phyloP scores from a whole-genome alignment of 495 filamentous ascomycete genomes.

The Daldinia loculata region DNA sequence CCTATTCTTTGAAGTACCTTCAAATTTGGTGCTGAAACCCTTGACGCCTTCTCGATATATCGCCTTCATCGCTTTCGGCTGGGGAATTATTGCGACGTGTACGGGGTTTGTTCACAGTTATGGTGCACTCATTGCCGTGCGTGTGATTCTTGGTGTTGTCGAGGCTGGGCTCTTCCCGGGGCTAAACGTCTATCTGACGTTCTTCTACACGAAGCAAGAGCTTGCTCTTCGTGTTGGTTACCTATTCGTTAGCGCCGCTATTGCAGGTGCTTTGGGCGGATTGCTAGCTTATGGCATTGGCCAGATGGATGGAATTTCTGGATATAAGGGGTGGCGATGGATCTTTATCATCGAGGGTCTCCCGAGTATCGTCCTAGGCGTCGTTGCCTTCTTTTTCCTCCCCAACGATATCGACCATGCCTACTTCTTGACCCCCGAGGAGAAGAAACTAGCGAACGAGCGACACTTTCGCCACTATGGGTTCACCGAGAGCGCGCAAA shows the following conservation, averaged over 20 bases:
- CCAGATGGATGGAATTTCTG: slow-evolving; percentile 71
- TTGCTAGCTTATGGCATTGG: slow-evolving; percentile 78
- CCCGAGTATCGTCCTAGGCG: slow-evolving; percentile 70
- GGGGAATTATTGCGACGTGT: slow-evolving; percentile 77
- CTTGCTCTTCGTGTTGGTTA: slow-evolving; percentile 78
- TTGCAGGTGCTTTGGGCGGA: slow-evolving; percentile 80
- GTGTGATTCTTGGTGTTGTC: slow-evolving; percentile 68
- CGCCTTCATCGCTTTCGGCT: slow-evolving; percentile 67
- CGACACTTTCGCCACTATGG: slow-evolving; percentile 62
- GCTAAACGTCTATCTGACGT: slow-evolving; percentile 72
- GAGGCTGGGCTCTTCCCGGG: slow-evolving; percentile 79
- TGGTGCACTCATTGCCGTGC: slow-evolving; percentile 57
- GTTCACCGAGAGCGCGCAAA: slow-evolving; percentile 65
- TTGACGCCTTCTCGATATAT: slow-evolving; percentile 74
- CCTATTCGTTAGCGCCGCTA: slow-evolving; percentile 77
- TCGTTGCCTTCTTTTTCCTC: slow-evolving; percentile 68
- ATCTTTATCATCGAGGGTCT: slow-evolving; percentile 79
- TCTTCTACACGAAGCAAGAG: slow-evolving; percentile 79
- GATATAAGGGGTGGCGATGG: slow-evolving; percentile 70
- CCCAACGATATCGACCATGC: slow-evolving; percentile 72
- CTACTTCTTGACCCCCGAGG: slow-evolving; percentile 67
- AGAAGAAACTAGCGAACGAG: slow-evolving; percentile 60
- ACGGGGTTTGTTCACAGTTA: slow-evolving; percentile 71
- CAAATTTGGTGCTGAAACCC: slow-evolving; percentile 70
- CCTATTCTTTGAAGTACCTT: slow-evolving; percentile 67